Evolutionary conservation across 805 yeast genomes (phyloP).

Genomic region (Wickerhamiella domercqiae): DNA sequence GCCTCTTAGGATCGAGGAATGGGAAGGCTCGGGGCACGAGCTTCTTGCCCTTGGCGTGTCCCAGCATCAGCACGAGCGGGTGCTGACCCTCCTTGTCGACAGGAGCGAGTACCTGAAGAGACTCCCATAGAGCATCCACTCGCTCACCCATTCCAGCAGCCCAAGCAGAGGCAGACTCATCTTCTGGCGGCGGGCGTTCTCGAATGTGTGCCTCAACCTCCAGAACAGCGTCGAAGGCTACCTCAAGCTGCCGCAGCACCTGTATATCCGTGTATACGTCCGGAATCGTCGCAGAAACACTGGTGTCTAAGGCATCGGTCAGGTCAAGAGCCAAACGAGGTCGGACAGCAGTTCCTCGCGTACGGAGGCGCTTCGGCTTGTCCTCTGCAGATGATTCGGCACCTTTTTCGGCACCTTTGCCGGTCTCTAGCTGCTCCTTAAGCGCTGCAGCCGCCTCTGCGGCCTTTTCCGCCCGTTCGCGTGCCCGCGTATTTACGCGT

Average conservation of each 20-base stretch:
- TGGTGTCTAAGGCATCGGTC: conserved; percentile 24
- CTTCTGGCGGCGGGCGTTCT: conserved; percentile 31
- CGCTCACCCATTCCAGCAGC: conserved; percentile 19
- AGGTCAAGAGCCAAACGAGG: conserved; percentile 21
- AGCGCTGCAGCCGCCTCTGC: conserved; percentile 2
- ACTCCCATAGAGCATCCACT: conserved; percentile 47
- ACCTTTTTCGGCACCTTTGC: not conserved
- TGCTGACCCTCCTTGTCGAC: conserved; percentile 26
- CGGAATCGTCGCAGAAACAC: conserved; percentile 17
- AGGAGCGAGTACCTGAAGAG: conserved; percentile 38
- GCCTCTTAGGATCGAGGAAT: conserved; percentile 61
- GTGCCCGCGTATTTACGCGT: conserved; percentile 47
- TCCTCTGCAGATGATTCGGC: not conserved
- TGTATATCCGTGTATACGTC: conserved; percentile 27
- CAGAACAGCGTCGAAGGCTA: conserved; percentile 60
- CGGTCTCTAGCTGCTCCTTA: not conserved
- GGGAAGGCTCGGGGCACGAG: conserved; percentile 78
- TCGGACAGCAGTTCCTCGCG: conserved; percentile 40
- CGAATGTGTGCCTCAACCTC: conserved; percentile 64
- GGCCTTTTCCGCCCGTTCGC: conserved; percentile 1
- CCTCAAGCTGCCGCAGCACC: conserved; percentile 57
- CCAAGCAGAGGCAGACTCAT: conserved; percentile 21
- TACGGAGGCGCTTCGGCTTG: conserved; percentile 29
- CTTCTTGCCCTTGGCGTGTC: conserved; percentile 78
- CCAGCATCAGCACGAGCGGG: conserved; percentile 70